phyloP scores from a whole-genome alignment of 805 yeast genomes.

The Grigorovia transvaalensis region DNA sequence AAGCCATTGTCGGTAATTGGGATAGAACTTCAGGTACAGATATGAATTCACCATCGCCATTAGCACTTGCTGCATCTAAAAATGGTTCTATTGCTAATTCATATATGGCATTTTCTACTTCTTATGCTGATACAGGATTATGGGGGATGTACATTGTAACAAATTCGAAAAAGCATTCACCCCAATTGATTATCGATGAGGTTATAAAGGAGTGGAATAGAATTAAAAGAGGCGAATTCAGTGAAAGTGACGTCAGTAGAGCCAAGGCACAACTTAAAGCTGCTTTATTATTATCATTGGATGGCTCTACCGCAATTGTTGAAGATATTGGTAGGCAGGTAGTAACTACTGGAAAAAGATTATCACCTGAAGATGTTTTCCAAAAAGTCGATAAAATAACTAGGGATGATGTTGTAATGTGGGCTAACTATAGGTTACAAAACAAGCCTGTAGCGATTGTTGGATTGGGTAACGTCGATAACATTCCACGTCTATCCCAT shows the following conservation, averaged over 20 bases:
- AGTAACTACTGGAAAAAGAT: constrained; percentile 75
- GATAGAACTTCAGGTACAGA: constrained; percentile 86
- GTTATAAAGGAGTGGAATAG: constrained; percentile 83
- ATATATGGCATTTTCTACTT: constrained; percentile 92
- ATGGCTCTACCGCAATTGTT: constrained; percentile 91
- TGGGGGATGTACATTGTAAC: constrained; percentile 94
- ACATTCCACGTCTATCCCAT: constrained; percentile 58
- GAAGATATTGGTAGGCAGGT: constrained; percentile 97
- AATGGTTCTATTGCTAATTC: constrained; percentile 70
- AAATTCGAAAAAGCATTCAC: constrained; percentile 55
- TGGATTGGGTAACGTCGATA: constrained; percentile 74
- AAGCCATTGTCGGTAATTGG: constrained; percentile 96
- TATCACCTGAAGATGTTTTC: constrained; percentile 39
- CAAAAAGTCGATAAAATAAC: constrained; percentile 66
- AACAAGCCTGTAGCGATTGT: constrained; percentile 80
- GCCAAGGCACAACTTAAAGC: constrained; percentile 95
- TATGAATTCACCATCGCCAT: constrained; percentile 73
- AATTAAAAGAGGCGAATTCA: constrained; percentile 62
- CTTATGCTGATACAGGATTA: constrained; percentile 93
- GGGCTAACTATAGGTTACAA: constrained; percentile 78
- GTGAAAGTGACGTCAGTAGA: constrained; percentile 80
- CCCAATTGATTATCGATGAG: constrained; percentile 61
- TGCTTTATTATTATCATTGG: constrained; percentile 75
- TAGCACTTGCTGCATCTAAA: constrained; percentile 50
- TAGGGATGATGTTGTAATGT: constrained; percentile 66